Evolutionary conservation across 768 basidiomycete species (phyloP), one percentile per base, ranked within the genome.

Genomic region (Suillus variegatus): DNA sequence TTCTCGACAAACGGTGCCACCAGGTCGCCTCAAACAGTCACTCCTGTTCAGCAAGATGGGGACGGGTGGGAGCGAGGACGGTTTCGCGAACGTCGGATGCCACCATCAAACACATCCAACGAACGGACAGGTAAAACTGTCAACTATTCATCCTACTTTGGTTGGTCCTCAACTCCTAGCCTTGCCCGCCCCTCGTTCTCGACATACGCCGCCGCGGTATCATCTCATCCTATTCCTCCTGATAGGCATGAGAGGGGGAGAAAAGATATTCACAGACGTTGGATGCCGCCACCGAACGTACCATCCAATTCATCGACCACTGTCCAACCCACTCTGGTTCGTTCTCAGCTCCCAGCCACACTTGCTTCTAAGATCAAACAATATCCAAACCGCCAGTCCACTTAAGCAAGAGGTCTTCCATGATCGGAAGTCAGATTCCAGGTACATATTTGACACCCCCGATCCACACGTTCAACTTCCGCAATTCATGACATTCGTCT

Each of bases 231-330:
- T 43, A 16, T 18, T 16, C 41, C 16, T 43, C 41, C 44, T 20
- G 89, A 90, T 72, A 88, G 89, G 78, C 89, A 88, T 67, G 78
- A 78, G 65, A 76, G 75, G 70, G 68, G 70, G 64, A 61, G 64
- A 54, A 79, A 83, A 68, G 77, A 6, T 73, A 84, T 87, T 51
- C 87, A 84, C 66, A 84, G 89, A 72, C 83, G 87, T 66, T 90
- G 89, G 89, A 78, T 90, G 51, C 89, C 89, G 16, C 81, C 83
- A 40, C 71, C 74, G 46, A 74, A 76, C 32, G 36, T 75, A 58
- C 76, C 75, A 57, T 75, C 77, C 64, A 75, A 79, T 46, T 79
- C 79, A 9, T 79, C 78, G 18, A 73, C 70, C 69, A 73, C 44
- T 72, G 73, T 55, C 72, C 69, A 3, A 32, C 47, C 40, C 73